phyloP scores from a whole-genome alignment of 2,329 filamentous ascomycete genomes.

The Colletotrichum lupini region DNA sequence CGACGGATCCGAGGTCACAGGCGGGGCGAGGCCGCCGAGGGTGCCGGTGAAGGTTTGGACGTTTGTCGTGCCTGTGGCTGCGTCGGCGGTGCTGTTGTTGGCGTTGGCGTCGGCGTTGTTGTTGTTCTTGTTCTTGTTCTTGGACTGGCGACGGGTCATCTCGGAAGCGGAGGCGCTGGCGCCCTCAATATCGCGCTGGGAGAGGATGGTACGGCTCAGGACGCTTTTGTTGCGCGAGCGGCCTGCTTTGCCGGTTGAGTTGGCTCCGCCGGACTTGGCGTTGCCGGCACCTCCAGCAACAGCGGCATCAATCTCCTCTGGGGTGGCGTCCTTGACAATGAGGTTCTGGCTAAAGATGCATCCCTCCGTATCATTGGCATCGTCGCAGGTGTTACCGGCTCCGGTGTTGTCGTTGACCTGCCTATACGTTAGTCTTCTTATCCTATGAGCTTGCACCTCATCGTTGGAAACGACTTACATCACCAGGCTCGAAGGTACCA shows the following conservation, averaged over 20 bases:
- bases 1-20: constrained; percentile 50
- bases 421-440: neutral
- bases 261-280: neutral
- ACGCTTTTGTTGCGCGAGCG: neutral
- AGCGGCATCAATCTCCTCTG: constrained; percentile 62
- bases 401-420: constrained; percentile 37
- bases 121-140: neutral
- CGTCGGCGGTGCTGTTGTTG: constrained; percentile 6
- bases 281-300: constrained; percentile 47
- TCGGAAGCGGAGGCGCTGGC: constrained; percentile 40
- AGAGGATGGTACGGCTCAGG: neutral
- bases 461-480: constrained; percentile 48
- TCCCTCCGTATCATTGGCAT: constrained; percentile 56
- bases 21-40: constrained; percentile 54
- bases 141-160: constrained; percentile 55
- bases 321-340: constrained; percentile 64
- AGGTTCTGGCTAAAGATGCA: constrained; percentile 66
- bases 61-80: constrained; percentile 43
- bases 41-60: constrained; percentile 59
- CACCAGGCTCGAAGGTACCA: constrained; percentile 72
- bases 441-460: no score
- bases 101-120: constrained; percentile 17
- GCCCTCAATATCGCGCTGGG: neutral
- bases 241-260: constrained; percentile 6
- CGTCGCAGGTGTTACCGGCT: constrained; percentile 57